A percentile compares a stretch with the other conserved stretches of the same genome.
These are phyloP conservation scores for Leptosphaerulina australis DNA, from an alignment of 2,329 filamentous ascomycete species.

Conservation along the genomic window DNA sequence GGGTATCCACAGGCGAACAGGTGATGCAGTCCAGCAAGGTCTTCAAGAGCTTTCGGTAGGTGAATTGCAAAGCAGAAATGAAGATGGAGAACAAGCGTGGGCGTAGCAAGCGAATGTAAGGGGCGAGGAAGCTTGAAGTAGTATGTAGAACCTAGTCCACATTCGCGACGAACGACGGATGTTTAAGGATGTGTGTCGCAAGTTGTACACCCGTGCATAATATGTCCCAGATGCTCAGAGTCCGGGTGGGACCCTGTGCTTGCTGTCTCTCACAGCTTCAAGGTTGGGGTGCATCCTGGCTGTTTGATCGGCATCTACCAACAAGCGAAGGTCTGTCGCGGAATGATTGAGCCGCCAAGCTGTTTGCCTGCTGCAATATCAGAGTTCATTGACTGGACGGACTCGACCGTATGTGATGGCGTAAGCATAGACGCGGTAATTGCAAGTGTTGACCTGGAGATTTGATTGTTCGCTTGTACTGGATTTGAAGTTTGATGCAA, in stretches of 20 bases:
- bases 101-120: constrained; percentile 21
- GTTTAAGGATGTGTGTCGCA: constrained; percentile 33
- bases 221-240: constrained; percentile 12
- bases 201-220: constrained; percentile 24
- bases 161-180: constrained; percentile 12
- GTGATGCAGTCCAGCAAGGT: constrained; percentile 7
- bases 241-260: constrained; percentile 15
- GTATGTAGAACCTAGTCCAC: background rate
- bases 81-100: constrained; percentile 5
- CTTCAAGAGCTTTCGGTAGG: constrained; percentile 6
- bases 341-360: constrained; percentile 20
- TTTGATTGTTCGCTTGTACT: background rate
- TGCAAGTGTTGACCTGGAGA: constrained; percentile 2
- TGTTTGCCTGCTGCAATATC: constrained; percentile 1
- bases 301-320: constrained; percentile 40
- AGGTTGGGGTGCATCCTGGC: constrained; percentile 13
- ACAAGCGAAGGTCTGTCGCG: constrained; percentile 31
- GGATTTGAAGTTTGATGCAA: background rate
- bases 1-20: constrained; percentile 3
- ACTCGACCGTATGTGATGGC: constrained; percentile 1
- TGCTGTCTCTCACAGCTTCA: constrained; percentile 19
- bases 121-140: constrained; percentile 17
- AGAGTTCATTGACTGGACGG: constrained; percentile 6
- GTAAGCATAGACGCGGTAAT: constrained; percentile 10
- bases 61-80: background rate